Evolutionary conservation across 805 yeast genomes (phyloP).

Genomic region (Cyberlindnera petersonii): DNA sequence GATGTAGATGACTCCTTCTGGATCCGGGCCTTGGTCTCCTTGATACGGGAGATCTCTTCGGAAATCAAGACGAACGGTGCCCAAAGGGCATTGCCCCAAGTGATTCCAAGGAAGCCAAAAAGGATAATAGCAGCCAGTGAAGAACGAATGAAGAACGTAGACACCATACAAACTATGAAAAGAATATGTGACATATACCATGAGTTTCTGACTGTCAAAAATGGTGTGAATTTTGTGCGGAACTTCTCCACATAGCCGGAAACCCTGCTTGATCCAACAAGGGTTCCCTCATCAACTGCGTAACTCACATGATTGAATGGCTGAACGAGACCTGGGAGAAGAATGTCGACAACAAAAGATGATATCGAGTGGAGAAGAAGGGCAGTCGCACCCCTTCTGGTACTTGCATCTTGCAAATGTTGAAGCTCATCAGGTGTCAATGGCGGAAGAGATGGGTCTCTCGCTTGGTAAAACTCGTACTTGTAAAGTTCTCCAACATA

Average conservation of each 20-base stretch:
- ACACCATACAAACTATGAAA: conserved; percentile 44
- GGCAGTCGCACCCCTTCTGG: conserved; percentile 51
- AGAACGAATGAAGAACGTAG: conserved; percentile 42
- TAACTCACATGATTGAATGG: conserved; percentile 25
- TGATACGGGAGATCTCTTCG: conserved; percentile 51
- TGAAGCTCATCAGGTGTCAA: conserved; percentile 36
- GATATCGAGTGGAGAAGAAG: conserved; percentile 46
- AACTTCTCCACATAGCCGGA: conserved; percentile 11
- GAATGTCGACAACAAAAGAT: conserved; percentile 40
- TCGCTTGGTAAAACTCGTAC: conserved; percentile 32
- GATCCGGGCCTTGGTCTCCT: conserved; percentile 39
- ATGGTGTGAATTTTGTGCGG: conserved; percentile 14
- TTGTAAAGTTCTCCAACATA: conserved; percentile 59
- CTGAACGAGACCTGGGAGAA: conserved; percentile 42
- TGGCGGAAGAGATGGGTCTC: conserved; percentile 34
- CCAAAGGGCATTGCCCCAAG: conserved; percentile 68
- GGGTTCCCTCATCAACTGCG: conserved; percentile 12
- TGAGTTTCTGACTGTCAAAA: conserved; percentile 35
- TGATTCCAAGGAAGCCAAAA: conserved; percentile 51
- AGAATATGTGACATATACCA: conserved; percentile 51
- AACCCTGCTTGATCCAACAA: conserved; percentile 3
- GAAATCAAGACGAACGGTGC: conserved; percentile 61
- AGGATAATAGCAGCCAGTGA: conserved; percentile 43
- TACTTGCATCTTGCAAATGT: conserved; percentile 41
- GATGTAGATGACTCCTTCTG: conserved; percentile 15